Evolutionary conservation across 306 rosid species (phyloP), one percentile per base, ranked within the genome.

Genomic region (Begonia masoniana): DNA sequence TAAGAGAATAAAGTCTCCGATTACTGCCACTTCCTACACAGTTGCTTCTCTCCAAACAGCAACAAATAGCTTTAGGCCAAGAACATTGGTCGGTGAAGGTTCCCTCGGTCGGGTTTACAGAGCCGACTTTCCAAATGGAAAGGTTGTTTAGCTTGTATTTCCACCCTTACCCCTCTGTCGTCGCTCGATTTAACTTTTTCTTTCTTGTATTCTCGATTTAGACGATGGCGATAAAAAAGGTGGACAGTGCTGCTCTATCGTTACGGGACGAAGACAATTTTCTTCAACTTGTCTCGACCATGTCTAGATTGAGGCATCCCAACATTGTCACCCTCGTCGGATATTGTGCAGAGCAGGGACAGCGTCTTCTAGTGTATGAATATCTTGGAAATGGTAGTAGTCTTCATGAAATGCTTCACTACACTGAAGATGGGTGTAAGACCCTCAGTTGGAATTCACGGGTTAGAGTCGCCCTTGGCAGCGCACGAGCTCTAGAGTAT

Each of bases 401-500:
- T 75, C 68, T 92, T 43, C 99, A 92, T 55, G 96, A 86, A 62
- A 76, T 83, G 67, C 96, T 92, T 65, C 99, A 86, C 76, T 83
- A 80, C 70, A 65, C 82, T 36, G 96, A 83, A 64, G 88, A 86
- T 24, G 74, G 93, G 65, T 74, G 83, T 50, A 86, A 77, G 59
- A 75, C 64, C 43, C 77, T 92, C 65, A 65, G 93, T 60, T 92
- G 99, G 99, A 92, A 92, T 71, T 94, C 88, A 2, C 96, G 99
- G 54, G 99, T 92, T 43, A 80, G 96, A 63, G 78, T 92, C 61
- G 93, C 99, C 42, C 99, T 92, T 24, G 96, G 99, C 75, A 86
- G 94, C 7, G 94, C 99, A 65, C 79, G 99, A 56, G 99, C 99
- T 58, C 74, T 86, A 74, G 99, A 92, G 99, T 92, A 86, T 12